Conservation (phyloP, 1,139 yeast genomes). For the Yamadazyma dushanensis region DNA sequence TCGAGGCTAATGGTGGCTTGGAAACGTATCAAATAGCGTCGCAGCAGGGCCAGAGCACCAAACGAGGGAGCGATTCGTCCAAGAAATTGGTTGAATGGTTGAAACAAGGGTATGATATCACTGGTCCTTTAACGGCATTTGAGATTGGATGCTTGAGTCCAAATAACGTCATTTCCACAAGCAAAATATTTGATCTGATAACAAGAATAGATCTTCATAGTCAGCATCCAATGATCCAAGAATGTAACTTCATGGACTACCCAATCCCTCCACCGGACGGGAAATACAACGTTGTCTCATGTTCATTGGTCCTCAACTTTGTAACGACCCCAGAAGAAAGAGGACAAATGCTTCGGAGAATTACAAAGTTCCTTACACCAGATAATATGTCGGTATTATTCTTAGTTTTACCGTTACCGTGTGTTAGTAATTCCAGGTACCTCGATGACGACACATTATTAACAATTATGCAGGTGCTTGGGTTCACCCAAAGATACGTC, state of each 20-base stretch:
- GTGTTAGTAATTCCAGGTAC: conserved; percentile 80
- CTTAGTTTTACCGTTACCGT: conserved; percentile 85
- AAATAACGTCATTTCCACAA: conserved; percentile 64
- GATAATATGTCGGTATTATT: conserved; percentile 46
- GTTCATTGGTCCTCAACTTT: conserved; percentile 85
- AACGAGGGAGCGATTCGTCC: conserved; percentile 91
- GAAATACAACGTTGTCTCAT: conserved; percentile 66
- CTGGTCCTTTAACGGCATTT: conserved; percentile 41
- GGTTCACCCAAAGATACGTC: conserved; percentile 48
- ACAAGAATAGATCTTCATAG: conserved; percentile 78
- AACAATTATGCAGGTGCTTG: conserved; percentile 55
- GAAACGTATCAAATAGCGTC: conserved; percentile 85
- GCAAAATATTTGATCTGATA: conserved; percentile 48
- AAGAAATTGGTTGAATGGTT: conserved; percentile 74
- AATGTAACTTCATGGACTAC: conserved; percentile 84
- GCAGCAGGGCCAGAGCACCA: conserved; percentile 71
- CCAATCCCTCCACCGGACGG: conserved; percentile 67
- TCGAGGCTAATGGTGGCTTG: conserved; percentile 64
- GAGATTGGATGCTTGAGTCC: conserved; percentile 84
- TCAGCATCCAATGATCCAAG: conserved; percentile 65
- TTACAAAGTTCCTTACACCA: conserved; percentile 55
- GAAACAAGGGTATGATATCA: conserved; percentile 13
- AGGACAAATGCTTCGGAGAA: conserved; percentile 72
- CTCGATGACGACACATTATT: conserved; percentile 48
- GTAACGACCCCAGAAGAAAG: conserved; percentile 72